Conservation (phyloP, 2,329 filamentous ascomycete species). For the Paecilomyces variotii region DNA sequence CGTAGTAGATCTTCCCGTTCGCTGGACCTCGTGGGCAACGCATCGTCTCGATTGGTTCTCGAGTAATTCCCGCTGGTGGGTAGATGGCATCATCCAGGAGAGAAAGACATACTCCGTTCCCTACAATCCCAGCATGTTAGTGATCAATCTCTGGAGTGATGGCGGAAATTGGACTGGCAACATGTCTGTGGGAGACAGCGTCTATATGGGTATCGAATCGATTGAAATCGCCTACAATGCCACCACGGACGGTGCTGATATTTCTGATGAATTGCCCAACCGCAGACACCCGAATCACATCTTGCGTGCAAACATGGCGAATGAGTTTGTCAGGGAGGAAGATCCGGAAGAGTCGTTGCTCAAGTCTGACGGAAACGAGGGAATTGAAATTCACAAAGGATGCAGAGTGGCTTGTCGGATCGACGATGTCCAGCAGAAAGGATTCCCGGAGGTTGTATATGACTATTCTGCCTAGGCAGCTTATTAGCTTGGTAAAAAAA, state of each 20-base stretch:
- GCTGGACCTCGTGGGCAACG: constrained; percentile 34
- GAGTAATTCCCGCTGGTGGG: constrained; percentile 29
- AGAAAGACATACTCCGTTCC: constrained; percentile 30
- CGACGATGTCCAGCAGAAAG: constrained; percentile 8
- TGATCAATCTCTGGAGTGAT: constrained; percentile 38
- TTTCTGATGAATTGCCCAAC: constrained; percentile 1
- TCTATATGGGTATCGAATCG: constrained; percentile 34
- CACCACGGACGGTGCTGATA: constrained; percentile 10
- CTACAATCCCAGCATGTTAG: constrained; percentile 26
- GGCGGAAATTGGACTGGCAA: constrained; percentile 36
- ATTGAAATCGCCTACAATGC: constrained; percentile 35
- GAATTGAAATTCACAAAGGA: not conserved
- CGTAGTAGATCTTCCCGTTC: constrained; percentile 19
- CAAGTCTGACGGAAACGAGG: not conserved
- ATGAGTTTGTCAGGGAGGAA: not conserved
- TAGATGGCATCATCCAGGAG: constrained; percentile 21
- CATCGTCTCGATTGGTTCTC: constrained; percentile 36
- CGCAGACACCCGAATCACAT: constrained; percentile 4
- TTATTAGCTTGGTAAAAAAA: not conserved
- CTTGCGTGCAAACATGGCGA: not conserved
- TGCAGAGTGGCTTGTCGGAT: constrained; percentile 10
- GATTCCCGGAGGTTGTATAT: constrained; percentile 10
- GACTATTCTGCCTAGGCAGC: not conserved
- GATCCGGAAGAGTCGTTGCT: not conserved
- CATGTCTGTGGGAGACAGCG: constrained; percentile 27